A percentile compares a stretch with the other conserved stretches of the same genome.
Conservation (phyloP, 371 early-diverging fungal species). For the Parasitella parasitica region DNA sequence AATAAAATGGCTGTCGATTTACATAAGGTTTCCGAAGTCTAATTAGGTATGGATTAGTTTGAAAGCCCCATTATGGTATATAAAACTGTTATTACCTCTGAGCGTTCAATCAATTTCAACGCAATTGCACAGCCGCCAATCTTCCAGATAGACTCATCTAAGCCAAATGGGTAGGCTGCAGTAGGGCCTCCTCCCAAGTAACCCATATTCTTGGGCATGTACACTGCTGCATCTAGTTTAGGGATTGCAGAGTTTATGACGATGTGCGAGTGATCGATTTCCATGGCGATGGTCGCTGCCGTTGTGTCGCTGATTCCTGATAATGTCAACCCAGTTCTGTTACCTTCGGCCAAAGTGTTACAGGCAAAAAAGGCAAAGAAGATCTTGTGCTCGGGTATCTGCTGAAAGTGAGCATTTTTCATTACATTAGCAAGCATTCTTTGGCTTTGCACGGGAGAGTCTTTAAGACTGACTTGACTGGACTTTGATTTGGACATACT, state of each 20-base stretch:
- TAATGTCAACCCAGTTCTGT: constrained; percentile 35
- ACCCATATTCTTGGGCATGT: constrained; percentile 43
- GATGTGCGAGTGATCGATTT: constrained; percentile 29
- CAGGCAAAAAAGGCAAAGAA: constrained; percentile 64
- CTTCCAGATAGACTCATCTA: constrained; percentile 75
- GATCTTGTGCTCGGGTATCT: constrained; percentile 62
- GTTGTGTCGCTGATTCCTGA: constrained; percentile 43
- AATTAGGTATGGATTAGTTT: not conserved
- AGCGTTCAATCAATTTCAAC: constrained; percentile 59
- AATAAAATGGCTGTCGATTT: constrained; percentile 63
- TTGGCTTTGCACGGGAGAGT: constrained; percentile 29
- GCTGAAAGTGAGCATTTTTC: constrained; percentile 48
- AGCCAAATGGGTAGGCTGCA: constrained; percentile 56
- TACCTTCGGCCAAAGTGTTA: constrained; percentile 53
- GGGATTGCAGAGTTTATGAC: constrained; percentile 64
- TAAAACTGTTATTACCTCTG: constrained; percentile 46
- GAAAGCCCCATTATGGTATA: not conserved
- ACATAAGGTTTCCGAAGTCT: constrained; percentile 60
- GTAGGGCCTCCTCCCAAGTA: constrained; percentile 56
- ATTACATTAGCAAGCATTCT: constrained; percentile 54
- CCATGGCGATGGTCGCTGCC: constrained; percentile 14
- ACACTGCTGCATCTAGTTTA: constrained; percentile 55
- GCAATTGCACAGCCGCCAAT: constrained; percentile 72
- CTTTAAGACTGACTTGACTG: constrained; percentile 1
- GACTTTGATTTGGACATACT: constrained; percentile 34